Conservation (phyloP, 371 early-diverging fungal genomes). For the Mucor plumbeus region DNA sequence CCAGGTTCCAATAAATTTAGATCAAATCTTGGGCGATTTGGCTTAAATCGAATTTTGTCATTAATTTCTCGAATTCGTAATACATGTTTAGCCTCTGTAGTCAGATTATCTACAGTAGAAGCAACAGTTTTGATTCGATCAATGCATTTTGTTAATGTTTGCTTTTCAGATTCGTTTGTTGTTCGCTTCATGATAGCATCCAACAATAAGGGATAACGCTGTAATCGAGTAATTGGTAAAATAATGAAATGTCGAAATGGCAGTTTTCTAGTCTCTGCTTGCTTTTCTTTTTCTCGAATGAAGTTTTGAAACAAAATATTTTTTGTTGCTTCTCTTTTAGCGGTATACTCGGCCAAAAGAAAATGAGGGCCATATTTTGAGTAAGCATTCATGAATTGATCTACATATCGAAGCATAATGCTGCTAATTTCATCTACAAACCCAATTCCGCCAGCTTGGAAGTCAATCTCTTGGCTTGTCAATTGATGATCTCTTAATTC, state of each 20-base stretch:
- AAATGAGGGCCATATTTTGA: constrained; percentile 83
- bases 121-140: constrained; percentile 66
- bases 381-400: constrained; percentile 70
- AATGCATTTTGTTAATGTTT: constrained; percentile 57
- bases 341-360: constrained; percentile 70
- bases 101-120: constrained; percentile 35
- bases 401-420: constrained; percentile 68
- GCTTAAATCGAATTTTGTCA: constrained; percentile 39
- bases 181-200: constrained; percentile 76
- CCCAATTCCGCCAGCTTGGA: constrained; percentile 11
- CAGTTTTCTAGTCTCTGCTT: constrained; percentile 63
- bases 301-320: constrained; percentile 73
- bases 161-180: constrained; percentile 57
- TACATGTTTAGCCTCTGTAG: not conserved
- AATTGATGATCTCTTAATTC: constrained; percentile 69
- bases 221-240: constrained; percentile 78
- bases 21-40: constrained; percentile 37
- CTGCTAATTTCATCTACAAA: constrained; percentile 81
- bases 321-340: constrained; percentile 68
- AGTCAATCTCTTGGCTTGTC: constrained; percentile 36
- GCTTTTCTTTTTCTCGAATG: constrained; percentile 59
- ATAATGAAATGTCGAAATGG: constrained; percentile 46
- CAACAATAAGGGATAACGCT: constrained; percentile 81
- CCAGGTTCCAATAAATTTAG: constrained; percentile 70
- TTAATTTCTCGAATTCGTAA: constrained; percentile 15